phyloP scores from a whole-genome alignment of 805 yeast species.

The Yarrowia keelungensis region DNA sequence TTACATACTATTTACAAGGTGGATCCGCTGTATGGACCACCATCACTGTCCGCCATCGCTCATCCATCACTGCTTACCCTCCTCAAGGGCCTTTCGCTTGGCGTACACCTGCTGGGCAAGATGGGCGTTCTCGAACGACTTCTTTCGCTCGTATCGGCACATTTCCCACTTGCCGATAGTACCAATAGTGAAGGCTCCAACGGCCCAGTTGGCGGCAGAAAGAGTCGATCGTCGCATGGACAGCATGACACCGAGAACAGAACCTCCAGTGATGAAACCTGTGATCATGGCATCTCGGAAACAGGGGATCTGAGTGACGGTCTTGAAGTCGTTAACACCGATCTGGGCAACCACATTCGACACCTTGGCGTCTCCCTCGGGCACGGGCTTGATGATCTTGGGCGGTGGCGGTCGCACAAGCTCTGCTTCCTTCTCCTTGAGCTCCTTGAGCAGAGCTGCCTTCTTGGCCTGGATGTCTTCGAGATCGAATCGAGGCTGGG shows the following conservation, averaged over 20 bases:
- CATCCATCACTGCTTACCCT: constrained; percentile 11
- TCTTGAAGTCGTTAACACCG: constrained; percentile 47
- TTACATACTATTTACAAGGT: too few species aligned
- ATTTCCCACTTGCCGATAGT: constrained; percentile 91
- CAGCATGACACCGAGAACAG: constrained; percentile 47
- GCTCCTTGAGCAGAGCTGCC: constrained; percentile 34
- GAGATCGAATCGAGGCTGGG: constrained; percentile 25
- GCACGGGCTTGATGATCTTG: constrained; percentile 30
- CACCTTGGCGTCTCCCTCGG: constrained; percentile 34
- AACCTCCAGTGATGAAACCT: constrained; percentile 49
- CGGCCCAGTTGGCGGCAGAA: constrained; percentile 76
- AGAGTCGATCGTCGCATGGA: constrained; percentile 40
- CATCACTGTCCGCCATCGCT: too few species aligned
- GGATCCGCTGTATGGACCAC: too few species aligned
- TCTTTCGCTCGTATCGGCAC: constrained; percentile 74
- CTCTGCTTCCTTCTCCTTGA: constrained; percentile 30
- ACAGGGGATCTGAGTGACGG: constrained; percentile 50
- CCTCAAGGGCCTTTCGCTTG: constrained; percentile 35
- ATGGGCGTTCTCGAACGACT: constrained; percentile 69
- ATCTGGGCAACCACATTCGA: constrained; percentile 40
- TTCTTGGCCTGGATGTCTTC: constrained; percentile 36
- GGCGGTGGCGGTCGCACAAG: constrained; percentile 33
- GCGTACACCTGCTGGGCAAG: constrained; percentile 60
- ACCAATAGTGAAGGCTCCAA: constrained; percentile 80
- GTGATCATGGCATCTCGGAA: constrained; percentile 51